A percentile compares a stretch with the other conserved stretches of the same genome.
Evolutionary conservation across 1,284 basidiomycete genomes (phyloP).

Genomic region (Peniophora sp.): DNA sequence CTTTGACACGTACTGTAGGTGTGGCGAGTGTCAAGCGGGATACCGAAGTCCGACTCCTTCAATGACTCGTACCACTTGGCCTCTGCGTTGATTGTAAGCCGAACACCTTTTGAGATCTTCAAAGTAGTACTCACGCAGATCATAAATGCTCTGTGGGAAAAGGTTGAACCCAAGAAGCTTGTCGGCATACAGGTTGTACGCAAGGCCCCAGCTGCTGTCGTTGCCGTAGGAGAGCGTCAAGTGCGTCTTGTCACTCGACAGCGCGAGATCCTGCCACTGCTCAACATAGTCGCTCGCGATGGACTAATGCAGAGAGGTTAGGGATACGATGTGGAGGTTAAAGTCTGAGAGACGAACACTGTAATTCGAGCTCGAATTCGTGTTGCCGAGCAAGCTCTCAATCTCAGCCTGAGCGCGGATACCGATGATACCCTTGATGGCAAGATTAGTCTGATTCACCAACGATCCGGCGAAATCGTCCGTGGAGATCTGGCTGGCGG

Average conservation of each 20-base stretch:
- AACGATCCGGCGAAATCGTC: conserved; percentile 66
- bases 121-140: conserved; percentile 55
- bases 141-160: conserved; percentile 55
- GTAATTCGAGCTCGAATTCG: conserved; percentile 42
- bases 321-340: no score
- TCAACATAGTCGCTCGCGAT: conserved; percentile 48
- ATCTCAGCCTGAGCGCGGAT: conserved; percentile 50
- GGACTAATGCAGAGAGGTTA: no score
- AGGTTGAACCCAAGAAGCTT: conserved; percentile 52
- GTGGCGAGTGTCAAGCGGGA: conserved; percentile 61
- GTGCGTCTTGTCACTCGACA: conserved; percentile 39
- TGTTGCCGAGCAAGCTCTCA: not conserved
- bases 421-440: conserved; percentile 71
- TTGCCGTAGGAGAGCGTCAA: conserved; percentile 34
- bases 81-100: no score
- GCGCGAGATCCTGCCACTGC: conserved; percentile 45
- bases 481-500: conserved; percentile 56
- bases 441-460: conserved; percentile 73
- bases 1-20: conserved; percentile 48
- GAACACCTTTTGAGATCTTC: no score
- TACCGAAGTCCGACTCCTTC: conserved; percentile 43
- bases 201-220: conserved; percentile 45
- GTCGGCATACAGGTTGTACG: conserved; percentile 63
- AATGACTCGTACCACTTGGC: conserved; percentile 59
- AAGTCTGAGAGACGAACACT: conserved; percentile 29